These are phyloP conservation scores for Melaleuca alternifolia DNA, from an alignment of 345 rosid genomes.

Conservation along the genomic window DNA sequence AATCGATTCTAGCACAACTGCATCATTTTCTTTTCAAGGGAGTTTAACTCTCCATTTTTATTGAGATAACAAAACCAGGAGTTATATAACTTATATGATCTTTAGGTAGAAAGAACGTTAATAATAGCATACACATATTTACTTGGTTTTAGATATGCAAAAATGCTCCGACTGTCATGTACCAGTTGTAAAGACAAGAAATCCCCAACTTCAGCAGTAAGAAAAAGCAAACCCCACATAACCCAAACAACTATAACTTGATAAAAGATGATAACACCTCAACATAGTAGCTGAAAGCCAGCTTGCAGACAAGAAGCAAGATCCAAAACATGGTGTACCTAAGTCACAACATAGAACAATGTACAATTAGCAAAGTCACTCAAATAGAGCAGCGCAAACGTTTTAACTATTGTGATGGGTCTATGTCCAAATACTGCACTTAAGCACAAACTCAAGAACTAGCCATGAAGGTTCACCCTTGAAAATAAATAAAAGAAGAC, in stretches of 20 bases:
- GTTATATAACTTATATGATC: background rate
- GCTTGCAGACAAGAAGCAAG: slow-evolving; percentile 80
- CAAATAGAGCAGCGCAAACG: background rate
- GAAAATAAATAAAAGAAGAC: background rate
- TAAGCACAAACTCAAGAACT: background rate
- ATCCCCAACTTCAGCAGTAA: background rate
- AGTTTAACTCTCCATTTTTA: background rate
- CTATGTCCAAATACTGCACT: background rate
- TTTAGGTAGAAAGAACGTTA: background rate
- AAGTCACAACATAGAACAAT: background rate
- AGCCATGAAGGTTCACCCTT: background rate
- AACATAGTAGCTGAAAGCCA: slow-evolving; percentile 96
- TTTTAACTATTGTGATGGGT: background rate
- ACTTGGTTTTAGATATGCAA: background rate
- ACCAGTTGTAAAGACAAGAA: background rate
- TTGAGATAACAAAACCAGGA: background rate
- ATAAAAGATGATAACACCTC: slow-evolving; percentile 41
- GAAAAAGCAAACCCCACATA: background rate
- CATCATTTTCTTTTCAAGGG: background rate
- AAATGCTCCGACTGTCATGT: background rate
- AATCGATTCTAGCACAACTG: background rate
- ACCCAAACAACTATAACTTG: background rate
- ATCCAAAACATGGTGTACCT: slow-evolving; percentile 97
- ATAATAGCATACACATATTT: background rate
- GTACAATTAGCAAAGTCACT: background rate